Evolutionary conservation across 371 early-diverging fungal genomes (phyloP).

Genomic region (Mucor indicus): DNA sequence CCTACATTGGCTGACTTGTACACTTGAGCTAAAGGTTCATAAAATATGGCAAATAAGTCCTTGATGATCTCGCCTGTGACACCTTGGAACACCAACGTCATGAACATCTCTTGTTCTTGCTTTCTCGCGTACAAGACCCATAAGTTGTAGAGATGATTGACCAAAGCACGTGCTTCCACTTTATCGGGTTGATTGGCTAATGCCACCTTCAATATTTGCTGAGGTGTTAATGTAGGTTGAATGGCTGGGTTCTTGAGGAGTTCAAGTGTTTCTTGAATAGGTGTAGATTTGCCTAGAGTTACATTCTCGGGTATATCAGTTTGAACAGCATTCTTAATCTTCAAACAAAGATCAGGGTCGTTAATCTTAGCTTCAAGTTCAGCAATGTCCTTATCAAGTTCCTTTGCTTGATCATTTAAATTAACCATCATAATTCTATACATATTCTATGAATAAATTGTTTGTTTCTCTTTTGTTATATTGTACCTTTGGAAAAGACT

Average conservation of each 20-base stretch:
- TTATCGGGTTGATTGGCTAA: constrained; percentile 20
- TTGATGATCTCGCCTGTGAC: constrained; percentile 62
- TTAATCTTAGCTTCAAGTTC: constrained; percentile 43
- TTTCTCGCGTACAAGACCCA: constrained; percentile 50
- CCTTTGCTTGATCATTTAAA: constrained; percentile 51
- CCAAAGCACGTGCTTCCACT: constrained; percentile 25
- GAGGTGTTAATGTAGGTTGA: constrained; percentile 36
- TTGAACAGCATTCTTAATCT: constrained; percentile 55
- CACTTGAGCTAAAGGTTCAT: constrained; percentile 62
- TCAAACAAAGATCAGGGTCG: constrained; percentile 51
- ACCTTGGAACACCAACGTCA: constrained; percentile 59
- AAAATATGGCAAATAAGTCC: constrained; percentile 63
- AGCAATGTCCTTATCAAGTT: constrained; percentile 49
- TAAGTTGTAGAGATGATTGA: constrained; percentile 45
- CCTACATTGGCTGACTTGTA: constrained; percentile 68
- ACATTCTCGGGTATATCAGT: constrained; percentile 27
- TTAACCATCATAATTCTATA: constrained; percentile 49
- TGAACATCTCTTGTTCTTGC: constrained; percentile 56
- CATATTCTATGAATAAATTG: too few species aligned
- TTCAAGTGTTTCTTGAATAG: constrained; percentile 27
- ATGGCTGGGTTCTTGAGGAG: constrained; percentile 43
- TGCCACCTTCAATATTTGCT: constrained; percentile 38
- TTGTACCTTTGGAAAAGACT: constrained; percentile 58
- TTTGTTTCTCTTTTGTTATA: too few species aligned
- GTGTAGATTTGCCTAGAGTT: not conserved